Conservation (phyloP, 176 grass and related monocot species). For the Oryza brachyantha region DNA sequence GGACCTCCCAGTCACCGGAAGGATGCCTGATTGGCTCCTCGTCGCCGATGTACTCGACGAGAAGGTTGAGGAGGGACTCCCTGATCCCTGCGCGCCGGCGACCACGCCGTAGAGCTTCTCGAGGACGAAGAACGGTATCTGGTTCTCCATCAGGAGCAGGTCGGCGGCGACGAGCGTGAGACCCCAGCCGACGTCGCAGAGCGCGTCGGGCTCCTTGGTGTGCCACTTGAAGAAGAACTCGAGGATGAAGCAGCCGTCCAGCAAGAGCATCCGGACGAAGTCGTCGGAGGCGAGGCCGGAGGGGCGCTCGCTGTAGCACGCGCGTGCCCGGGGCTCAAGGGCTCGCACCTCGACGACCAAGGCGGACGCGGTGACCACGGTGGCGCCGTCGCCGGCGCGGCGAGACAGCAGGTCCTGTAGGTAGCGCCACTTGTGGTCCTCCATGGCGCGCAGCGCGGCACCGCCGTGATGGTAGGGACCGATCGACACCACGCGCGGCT, state of each 20-base stretch:
- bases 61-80: background rate
- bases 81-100: background rate
- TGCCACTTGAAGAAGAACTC: slow-evolving; percentile 21
- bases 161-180: background rate
- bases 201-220: background rate
- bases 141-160: slow-evolving; percentile 10
- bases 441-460: background rate
- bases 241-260: slow-evolving; percentile 23
- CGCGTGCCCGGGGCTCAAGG: background rate
- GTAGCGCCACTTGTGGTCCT: slow-evolving; percentile 19
- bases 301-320: slow-evolving; percentile 2
- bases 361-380: background rate
- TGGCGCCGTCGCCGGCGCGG: accelerated
- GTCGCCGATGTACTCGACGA: background rate
- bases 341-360: background rate
- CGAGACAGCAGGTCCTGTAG: background rate
- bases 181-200: background rate
- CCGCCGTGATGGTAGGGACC: slow-evolving; percentile 14
- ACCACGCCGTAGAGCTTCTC: background rate
- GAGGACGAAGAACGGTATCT: background rate
- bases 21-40: background rate
- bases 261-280: slow-evolving; percentile 16
- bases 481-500: slow-evolving; percentile 21
- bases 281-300: background rate
- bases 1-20: background rate